Percentiles rank a stretch among this genome's conserved stretches.
Evolutionary conservation across 352 stramenopile genomes (phyloP).

Genomic region (Phytopythium ostracodes): DNA sequence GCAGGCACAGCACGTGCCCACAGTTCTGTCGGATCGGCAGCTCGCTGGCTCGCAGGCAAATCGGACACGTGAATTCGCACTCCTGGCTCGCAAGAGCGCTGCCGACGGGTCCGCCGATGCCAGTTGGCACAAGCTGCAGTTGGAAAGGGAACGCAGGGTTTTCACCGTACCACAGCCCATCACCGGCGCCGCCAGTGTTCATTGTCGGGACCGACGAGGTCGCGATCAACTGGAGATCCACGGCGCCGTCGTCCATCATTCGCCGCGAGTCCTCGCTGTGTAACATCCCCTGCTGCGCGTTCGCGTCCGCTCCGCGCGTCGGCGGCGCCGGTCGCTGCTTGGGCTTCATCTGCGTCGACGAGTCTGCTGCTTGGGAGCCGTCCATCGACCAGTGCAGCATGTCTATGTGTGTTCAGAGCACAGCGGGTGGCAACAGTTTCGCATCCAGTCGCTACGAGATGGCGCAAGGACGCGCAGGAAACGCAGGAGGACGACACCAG

Average conservation of each 20-base stretch:
- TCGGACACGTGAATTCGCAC: constrained; percentile 28
- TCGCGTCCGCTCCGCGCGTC: constrained; percentile 16
- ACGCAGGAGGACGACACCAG: not conserved
- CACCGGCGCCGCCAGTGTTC: constrained; percentile 2
- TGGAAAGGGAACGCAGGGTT: constrained; percentile 24
- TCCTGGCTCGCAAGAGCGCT: not conserved
- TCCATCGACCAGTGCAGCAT: constrained; percentile 7
- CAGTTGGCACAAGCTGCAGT: constrained; percentile 19
- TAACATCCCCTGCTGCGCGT: constrained; percentile 16
- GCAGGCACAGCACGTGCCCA: constrained; percentile 44
- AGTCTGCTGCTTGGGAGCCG: not conserved
- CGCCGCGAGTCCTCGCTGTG: constrained; percentile 12
- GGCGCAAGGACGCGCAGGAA: not conserved
- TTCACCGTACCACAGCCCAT: constrained; percentile 18
- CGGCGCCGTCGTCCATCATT: not conserved
- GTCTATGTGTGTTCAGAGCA: not conserved
- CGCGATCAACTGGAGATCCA: not conserved
- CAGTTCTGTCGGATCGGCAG: constrained; percentile 43
- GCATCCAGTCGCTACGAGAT: too few relatives aligned
- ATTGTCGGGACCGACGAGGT: not conserved
- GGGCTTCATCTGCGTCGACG: constrained; percentile 6
- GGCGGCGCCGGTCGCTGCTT: not conserved
- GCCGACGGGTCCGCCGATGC: not conserved
- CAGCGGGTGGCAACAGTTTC: too few relatives aligned
- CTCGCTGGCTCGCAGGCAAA: constrained; percentile 40